phyloP scores from a whole-genome alignment of 345 rosid genomes.

The Anacardium occidentale region DNA sequence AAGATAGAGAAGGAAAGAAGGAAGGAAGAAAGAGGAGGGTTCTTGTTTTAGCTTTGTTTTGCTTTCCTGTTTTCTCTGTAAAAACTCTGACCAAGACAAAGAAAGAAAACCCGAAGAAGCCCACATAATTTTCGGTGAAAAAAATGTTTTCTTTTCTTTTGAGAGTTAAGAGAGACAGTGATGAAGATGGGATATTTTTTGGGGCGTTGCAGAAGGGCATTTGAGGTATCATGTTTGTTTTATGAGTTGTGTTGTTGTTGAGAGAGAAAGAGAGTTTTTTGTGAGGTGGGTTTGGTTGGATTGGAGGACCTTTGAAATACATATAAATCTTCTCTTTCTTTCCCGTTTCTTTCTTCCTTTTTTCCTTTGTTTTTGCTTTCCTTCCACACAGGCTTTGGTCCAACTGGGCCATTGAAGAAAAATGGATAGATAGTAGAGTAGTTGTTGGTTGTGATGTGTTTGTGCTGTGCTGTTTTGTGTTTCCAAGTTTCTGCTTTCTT shows the following conservation, averaged over 20 bases:
- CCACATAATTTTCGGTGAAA: constrained; percentile 63
- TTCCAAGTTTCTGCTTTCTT: constrained; percentile 31
- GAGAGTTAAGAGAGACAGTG: constrained; percentile 39
- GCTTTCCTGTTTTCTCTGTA: constrained; percentile 60
- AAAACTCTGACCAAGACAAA: constrained; percentile 79
- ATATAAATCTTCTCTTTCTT: constrained; percentile 22
- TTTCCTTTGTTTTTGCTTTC: constrained; percentile 17
- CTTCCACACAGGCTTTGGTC: constrained; percentile 40
- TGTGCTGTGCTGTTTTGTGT: constrained; percentile 24
- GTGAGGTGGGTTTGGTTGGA: constrained; percentile 47
- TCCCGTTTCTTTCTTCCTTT: constrained; percentile 13
- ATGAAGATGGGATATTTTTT: constrained; percentile 59
- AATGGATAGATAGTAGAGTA: constrained; percentile 20
- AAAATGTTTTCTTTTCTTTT: constrained; percentile 26
- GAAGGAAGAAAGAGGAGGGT: constrained; percentile 46
- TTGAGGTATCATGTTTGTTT: constrained; percentile 37
- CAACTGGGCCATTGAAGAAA: constrained; percentile 62
- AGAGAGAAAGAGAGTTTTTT: background rate
- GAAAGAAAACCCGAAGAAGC: constrained; percentile 69
- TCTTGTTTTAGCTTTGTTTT: constrained; percentile 11
- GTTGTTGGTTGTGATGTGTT: constrained; percentile 30
- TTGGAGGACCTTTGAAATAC: constrained; percentile 41
- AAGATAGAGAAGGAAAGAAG: constrained; percentile 15
- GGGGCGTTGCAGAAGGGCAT: constrained; percentile 77
- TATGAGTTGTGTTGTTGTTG: constrained; percentile 3